Evolutionary conservation across 306 rosid species (phyloP).

Genomic region (Medicago arabica): DNA sequence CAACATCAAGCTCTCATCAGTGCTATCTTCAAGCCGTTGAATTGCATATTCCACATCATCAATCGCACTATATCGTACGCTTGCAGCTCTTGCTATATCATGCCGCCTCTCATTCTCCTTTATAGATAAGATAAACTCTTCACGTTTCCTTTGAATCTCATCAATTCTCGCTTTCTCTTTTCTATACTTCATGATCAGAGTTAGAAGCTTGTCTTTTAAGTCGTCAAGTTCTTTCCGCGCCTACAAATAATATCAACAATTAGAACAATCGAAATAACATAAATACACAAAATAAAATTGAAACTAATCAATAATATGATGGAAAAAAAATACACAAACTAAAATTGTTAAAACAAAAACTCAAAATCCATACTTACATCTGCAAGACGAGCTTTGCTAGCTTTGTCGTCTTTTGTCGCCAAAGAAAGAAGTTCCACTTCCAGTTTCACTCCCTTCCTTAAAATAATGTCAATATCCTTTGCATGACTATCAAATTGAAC

Average conservation of each 20-base stretch:
- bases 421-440: slow-evolving; percentile 84
- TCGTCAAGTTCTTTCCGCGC: slow-evolving; percentile 83
- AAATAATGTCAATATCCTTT: slow-evolving; percentile 84
- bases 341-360: neutral
- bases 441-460: slow-evolving; percentile 80
- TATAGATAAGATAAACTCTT: slow-evolving; percentile 72
- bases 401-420: slow-evolving; percentile 80
- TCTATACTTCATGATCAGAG: slow-evolving; percentile 76
- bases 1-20: slow-evolving; percentile 71
- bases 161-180: slow-evolving; percentile 86
- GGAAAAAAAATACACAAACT: too few relatives aligned
- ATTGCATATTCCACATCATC: slow-evolving; percentile 82
- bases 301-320: too few relatives aligned
- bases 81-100: slow-evolving; percentile 86
- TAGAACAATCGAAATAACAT: neutral
- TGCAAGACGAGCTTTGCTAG: slow-evolving; percentile 83
- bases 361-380: slow-evolving; percentile 54
- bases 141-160: slow-evolving; percentile 73
- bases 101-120: slow-evolving; percentile 84
- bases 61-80: slow-evolving; percentile 80
- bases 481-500: slow-evolving; percentile 97
- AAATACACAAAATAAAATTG: neutral
- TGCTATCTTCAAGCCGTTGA: slow-evolving; percentile 62
- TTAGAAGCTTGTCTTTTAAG: slow-evolving; percentile 86
- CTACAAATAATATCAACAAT: slow-evolving; percentile 12